Evolutionary conservation across 805 yeast genomes (phyloP), one percentile per base, ranked within the genome.

Genomic region (Priceomyces haplophilus): DNA sequence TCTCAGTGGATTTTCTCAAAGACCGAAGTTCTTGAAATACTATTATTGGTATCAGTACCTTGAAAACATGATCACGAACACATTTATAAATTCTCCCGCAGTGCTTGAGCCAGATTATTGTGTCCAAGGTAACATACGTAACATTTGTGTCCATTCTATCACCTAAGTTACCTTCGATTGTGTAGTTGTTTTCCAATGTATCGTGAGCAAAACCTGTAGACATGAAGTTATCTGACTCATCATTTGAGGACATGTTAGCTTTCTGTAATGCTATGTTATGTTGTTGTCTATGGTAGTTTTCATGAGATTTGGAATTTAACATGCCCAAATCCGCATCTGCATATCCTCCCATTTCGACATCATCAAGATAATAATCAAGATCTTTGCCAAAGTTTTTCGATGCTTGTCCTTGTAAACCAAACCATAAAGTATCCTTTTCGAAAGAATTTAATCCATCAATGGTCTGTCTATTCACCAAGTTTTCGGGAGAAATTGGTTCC

Each of bases 81-180:
- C 87, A 79, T 57, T 85, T 85, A 64, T 74, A 85, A 16, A 85
- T 69, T 47, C 83, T 73, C 1, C 91, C 95, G 58, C 89, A 84
- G 54, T 84, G 90, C 53, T 85, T 83, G 49, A 85, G 65, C 90
- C 91, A 85, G 44, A 84, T 79, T 49, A 86, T 85, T 1, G 93
- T 85, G 61, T 85, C 95, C 43, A 85, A 66, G 0, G 87, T 77
- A 42, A 84, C 72, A 52, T 72, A 73, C 0, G 87, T 80, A 17
- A 78, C 55, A 13, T 73, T 58, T 10, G 78, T 73, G 56, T 81
- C 85, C 73, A 81, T 79, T 33, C 72, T 62, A 37, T 74, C 76
- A 3, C 83, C 82, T 29, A 80, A 59, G 54, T 79, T 71, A 7
- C 85, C 85, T 36, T 61, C 69, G 7, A 65, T 42, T 2, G 24